These are phyloP conservation scores for Sextonia rubra DNA, from an alignment of 164 flowering plant genomes.

Conservation along the genomic window DNA sequence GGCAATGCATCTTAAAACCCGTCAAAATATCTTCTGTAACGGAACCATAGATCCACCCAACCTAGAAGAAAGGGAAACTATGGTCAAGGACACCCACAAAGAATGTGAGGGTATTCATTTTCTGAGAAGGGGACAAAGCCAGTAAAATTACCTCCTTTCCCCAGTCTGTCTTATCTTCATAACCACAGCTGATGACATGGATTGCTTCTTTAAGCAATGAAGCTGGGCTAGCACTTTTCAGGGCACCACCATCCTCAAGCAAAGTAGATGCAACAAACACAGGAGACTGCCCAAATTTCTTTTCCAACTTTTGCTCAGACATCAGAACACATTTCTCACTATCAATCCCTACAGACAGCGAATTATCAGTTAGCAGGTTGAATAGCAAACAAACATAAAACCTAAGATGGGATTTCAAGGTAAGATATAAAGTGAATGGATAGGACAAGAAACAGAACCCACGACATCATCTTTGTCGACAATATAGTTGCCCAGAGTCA, in stretches of 20 bases:
- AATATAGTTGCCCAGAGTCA: neutral
- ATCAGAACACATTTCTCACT: slow-evolving; percentile 30
- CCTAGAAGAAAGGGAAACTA: slow-evolving; percentile 22
- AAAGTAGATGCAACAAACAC: slow-evolving; percentile 63
- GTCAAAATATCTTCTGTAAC: slow-evolving; percentile 70
- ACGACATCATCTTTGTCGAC: neutral
- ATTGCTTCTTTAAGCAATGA: slow-evolving; percentile 69
- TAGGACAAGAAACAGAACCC: neutral
- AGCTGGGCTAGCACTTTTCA: slow-evolving; percentile 45
- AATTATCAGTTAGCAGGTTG: slow-evolving; percentile 4
- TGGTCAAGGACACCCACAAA: neutral
- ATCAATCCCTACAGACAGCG: slow-evolving; percentile 32
- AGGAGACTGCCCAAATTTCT: slow-evolving; percentile 71
- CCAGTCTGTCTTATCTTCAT: slow-evolving; percentile 80
- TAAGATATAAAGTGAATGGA: neutral
- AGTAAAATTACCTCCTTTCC: slow-evolving; percentile 55
- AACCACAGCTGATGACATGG: slow-evolving; percentile 80
- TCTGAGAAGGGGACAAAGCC: neutral
- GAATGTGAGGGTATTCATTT: neutral
- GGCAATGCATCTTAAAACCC: slow-evolving; percentile 74
- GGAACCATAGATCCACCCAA: slow-evolving; percentile 73
- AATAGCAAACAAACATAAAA: neutral
- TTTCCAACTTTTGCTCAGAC: slow-evolving; percentile 53
- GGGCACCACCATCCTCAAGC: slow-evolving; percentile 55
- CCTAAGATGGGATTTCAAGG: neutral